phyloP scores from a whole-genome alignment of 192 early-diverging fungal genomes.

The Podila clonocystis region DNA sequence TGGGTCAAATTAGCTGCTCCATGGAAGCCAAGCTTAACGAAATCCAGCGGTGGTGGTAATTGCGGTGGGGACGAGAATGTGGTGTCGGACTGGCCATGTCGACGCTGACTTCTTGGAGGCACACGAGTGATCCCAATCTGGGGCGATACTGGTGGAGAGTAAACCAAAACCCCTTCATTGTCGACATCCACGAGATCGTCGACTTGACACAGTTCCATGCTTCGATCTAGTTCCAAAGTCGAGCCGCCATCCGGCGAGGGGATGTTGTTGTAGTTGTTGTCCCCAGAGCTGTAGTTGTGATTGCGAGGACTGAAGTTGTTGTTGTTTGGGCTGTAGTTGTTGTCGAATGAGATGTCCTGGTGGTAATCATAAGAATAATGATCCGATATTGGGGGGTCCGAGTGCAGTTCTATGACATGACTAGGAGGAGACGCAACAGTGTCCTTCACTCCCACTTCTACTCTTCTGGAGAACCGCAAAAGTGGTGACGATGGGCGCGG shows the following conservation, averaged over 20 bases:
- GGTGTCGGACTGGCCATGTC: not conserved
- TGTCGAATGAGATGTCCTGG: no score
- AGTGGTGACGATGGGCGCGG: conserved; percentile 17
- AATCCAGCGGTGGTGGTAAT: conserved; percentile 39
- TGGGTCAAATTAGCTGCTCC: not conserved
- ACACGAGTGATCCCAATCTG: no score
- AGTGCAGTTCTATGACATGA: no score
- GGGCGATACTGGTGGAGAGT: conserved; percentile 1
- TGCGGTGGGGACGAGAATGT: conserved; percentile 7
- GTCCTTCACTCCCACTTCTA: no score
- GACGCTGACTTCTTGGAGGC: conserved; percentile 1
- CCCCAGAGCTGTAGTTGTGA: no score
- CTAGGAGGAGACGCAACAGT: no score
- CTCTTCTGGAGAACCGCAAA: conserved; percentile 5
- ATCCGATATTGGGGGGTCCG: no score
- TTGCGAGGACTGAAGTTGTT: no score
- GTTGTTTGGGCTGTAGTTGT: no score
- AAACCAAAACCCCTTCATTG: not conserved
- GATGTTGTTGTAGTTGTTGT: no score
- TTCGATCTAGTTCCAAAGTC: not conserved
- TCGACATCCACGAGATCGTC: not conserved
- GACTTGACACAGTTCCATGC: not conserved
- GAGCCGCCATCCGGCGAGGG: no score
- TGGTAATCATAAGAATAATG: no score
- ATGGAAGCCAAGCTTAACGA: conserved; percentile 15